Evolutionary conservation across 2,329 filamentous ascomycete species (phyloP).

Genomic region (Kalaharituber pfeilii): DNA sequence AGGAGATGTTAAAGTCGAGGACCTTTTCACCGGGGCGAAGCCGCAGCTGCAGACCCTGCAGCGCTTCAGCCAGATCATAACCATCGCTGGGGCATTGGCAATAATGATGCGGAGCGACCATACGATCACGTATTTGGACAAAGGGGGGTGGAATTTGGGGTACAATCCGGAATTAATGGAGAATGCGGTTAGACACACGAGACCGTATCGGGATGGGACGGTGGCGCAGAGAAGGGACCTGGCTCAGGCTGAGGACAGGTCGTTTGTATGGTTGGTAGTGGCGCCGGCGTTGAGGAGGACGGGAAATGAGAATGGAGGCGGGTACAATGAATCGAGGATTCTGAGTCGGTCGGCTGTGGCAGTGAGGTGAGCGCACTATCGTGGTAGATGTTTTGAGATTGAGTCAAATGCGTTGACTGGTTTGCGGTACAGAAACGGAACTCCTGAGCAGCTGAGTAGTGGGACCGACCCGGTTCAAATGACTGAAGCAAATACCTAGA

Average conservation of each 20-base stretch:
- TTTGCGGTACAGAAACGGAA: too few relatives aligned
- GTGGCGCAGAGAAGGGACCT: not conserved
- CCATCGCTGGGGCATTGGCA: not conserved
- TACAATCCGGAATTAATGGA: not conserved
- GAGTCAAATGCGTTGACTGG: too few relatives aligned
- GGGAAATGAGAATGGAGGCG: not conserved
- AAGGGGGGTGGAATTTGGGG: not conserved
- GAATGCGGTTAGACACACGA: not conserved
- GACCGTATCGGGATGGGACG: not conserved
- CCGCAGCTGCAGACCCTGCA: not conserved
- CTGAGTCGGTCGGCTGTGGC: too few relatives aligned
- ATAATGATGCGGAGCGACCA: not conserved
- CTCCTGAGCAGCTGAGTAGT: too few relatives aligned
- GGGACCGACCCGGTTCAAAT: too few relatives aligned
- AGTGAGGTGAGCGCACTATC: too few relatives aligned
- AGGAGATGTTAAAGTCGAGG: not conserved
- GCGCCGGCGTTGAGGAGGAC: not conserved
- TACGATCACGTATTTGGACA: not conserved
- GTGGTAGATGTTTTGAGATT: too few relatives aligned
- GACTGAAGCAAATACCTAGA: too few relatives aligned
- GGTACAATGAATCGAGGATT: not conserved
- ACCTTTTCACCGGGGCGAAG: not conserved
- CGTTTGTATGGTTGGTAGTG: conserved; percentile 1
- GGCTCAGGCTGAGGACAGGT: not conserved
- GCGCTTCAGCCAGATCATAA: not conserved